A percentile compares a stretch with the other conserved stretches of the same genome.
Conservation (phyloP, 2,329 filamentous ascomycete species). For the Cladophialophora carrionii region DNA sequence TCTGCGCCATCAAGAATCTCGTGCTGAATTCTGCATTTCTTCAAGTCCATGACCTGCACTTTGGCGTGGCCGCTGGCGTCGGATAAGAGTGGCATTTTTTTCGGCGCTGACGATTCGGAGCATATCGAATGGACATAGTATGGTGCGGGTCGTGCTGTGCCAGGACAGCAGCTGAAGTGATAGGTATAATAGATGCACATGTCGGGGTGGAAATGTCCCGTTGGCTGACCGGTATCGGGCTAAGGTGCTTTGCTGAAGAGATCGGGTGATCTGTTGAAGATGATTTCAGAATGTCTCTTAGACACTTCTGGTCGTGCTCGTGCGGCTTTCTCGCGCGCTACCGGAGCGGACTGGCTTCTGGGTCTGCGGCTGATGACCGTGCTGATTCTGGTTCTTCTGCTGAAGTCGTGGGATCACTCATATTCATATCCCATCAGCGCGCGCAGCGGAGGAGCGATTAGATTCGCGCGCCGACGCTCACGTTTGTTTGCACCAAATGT, state of each 20-base stretch:
- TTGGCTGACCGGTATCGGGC: not conserved
- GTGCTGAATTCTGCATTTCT: slow-evolving; percentile 36
- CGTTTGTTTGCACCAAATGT: slow-evolving; percentile 6
- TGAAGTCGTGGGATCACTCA: slow-evolving; percentile 15
- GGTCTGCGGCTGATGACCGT: not conserved
- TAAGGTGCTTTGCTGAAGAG: not conserved
- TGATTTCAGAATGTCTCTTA: not conserved
- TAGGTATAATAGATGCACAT: slow-evolving; percentile 40
- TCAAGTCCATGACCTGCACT: slow-evolving; percentile 8
- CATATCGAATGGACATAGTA: slow-evolving; percentile 38
- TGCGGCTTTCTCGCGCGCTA: not conserved
- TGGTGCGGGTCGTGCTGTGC: slow-evolving; percentile 36
- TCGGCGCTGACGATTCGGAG: slow-evolving; percentile 28
- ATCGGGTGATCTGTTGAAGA: not conserved
- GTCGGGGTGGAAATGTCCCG: not conserved
- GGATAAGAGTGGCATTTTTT: slow-evolving; percentile 1
- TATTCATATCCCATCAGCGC: slow-evolving; percentile 9
- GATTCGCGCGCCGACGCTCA: not conserved
- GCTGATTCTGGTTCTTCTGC: slow-evolving; percentile 10
- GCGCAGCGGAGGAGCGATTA: not conserved
- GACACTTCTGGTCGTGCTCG: not conserved
- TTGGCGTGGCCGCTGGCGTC: slow-evolving; percentile 8
- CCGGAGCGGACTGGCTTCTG: not conserved
- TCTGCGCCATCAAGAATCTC: slow-evolving; percentile 38
- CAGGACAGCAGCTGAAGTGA: slow-evolving; percentile 38